phyloP scores from a whole-genome alignment of 306 rosid species.

The Ormosia semicastrata region DNA sequence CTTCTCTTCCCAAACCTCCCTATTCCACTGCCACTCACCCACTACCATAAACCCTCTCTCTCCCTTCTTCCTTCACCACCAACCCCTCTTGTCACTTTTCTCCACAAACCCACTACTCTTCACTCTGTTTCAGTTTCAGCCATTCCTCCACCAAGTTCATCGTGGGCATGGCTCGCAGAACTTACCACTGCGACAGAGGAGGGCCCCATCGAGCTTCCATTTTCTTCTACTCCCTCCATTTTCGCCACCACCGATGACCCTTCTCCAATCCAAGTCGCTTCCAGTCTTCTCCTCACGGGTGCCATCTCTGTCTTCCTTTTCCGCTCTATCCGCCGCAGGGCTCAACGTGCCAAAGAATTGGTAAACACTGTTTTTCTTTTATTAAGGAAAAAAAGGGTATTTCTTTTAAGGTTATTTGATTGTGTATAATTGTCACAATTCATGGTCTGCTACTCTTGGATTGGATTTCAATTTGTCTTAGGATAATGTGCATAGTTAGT shows the following conservation, averaged over 20 bases:
- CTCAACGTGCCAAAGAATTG: conserved; percentile 75
- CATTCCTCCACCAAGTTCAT: conserved; percentile 29
- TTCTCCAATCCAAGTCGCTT: conserved; percentile 72
- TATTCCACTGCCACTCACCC: not conserved
- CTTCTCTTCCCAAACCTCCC: conserved; percentile 42
- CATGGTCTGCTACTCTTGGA: conserved; percentile 3
- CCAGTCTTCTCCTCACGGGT: conserved; percentile 90
- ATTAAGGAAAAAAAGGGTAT: not conserved
- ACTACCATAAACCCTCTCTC: conserved; percentile 16
- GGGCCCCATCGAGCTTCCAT: conserved; percentile 73
- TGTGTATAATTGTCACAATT: not conserved
- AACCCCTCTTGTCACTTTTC: conserved; percentile 21
- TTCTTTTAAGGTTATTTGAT: not conserved
- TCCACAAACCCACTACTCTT: conserved; percentile 42
- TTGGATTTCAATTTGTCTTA: conserved; percentile 9
- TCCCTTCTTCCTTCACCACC: not conserved
- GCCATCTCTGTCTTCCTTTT: conserved; percentile 82
- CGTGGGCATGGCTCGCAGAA: conserved; percentile 48
- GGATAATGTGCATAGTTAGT: not conserved
- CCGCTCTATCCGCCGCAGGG: conserved; percentile 87
- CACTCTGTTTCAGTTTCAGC: conserved; percentile 39
- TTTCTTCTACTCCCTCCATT: conserved; percentile 53
- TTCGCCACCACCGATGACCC: conserved; percentile 76
- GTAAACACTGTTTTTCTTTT: conserved; percentile 29
- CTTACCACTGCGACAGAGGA: conserved; percentile 37